Conservation (phyloP, 345 rosid genomes). For the Raphanus sativus region DNA sequence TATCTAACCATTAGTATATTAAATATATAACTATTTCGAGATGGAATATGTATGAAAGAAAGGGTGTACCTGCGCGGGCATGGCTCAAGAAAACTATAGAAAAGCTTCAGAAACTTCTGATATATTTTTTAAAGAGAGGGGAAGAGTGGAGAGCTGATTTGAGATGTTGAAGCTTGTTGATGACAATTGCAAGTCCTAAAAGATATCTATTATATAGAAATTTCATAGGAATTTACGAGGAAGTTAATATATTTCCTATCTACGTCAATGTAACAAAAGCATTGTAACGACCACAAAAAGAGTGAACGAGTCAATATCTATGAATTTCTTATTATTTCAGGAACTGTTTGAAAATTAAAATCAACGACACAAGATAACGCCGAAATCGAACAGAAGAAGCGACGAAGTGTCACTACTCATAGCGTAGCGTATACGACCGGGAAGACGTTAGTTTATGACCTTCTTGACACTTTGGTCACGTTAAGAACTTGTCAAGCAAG, state of each 20-base stretch:
- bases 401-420: neutral
- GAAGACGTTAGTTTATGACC: conserved; percentile 1
- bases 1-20: neutral
- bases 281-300: neutral
- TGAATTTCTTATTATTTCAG: neutral
- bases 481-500: conserved; percentile 22
- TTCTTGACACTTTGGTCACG: neutral
- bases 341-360: neutral
- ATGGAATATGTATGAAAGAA: neutral
- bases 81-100: conserved; percentile 10
- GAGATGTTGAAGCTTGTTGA: neutral
- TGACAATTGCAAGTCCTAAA: conserved; percentile 4
- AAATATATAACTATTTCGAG: neutral
- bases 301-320: conserved; percentile 1
- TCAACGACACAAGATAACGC: neutral
- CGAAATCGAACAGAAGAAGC: neutral
- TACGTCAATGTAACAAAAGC: neutral
- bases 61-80: conserved; percentile 22
- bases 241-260: neutral
- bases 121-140: neutral
- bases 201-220: conserved; percentile 7
- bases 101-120: conserved; percentile 8
- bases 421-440: conserved; percentile 12
- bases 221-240: neutral
- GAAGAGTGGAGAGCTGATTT: neutral